These are phyloP conservation scores for Paramecium pentaurelia DNA, from an alignment of 73 alveolate genomes.

Conservation along the genomic window DNA sequence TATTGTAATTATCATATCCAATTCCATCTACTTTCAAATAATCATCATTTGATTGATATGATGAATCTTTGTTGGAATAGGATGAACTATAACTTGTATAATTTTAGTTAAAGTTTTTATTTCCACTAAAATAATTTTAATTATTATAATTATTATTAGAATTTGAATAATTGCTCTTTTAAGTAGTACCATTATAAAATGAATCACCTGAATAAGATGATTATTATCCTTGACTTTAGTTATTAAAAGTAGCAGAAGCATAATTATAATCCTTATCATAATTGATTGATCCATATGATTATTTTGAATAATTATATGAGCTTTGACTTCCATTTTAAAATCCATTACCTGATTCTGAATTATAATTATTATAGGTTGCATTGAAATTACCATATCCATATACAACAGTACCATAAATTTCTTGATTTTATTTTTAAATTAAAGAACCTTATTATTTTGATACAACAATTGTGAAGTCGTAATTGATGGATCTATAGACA, in stretches of 20 bases:
- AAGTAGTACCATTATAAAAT: neutral
- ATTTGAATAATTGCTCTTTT: neutral
- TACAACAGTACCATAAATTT: neutral
- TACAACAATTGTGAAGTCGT: neutral
- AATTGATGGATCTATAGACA: neutral
- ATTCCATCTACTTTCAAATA: neutral
- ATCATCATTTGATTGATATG: neutral
- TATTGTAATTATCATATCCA: neutral
- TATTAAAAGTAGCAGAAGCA: neutral
- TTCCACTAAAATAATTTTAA: neutral
- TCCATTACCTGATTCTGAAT: neutral
- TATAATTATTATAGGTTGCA: neutral
- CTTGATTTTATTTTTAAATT: neutral
- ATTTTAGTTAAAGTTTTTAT: neutral
- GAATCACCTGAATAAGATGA: neutral
- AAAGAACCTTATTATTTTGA: neutral
- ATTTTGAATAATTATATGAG: neutral
- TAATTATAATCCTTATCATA: neutral
- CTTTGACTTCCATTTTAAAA: neutral
- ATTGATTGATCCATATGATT: neutral
- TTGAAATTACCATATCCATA: neutral
- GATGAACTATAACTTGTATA: neutral
- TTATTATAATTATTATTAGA: neutral
- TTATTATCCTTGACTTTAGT: neutral
- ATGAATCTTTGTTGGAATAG: neutral